These are phyloP conservation scores for Kuraishia capsulata DNA, from an alignment of 805 yeast genomes.

Conservation along the genomic window DNA sequence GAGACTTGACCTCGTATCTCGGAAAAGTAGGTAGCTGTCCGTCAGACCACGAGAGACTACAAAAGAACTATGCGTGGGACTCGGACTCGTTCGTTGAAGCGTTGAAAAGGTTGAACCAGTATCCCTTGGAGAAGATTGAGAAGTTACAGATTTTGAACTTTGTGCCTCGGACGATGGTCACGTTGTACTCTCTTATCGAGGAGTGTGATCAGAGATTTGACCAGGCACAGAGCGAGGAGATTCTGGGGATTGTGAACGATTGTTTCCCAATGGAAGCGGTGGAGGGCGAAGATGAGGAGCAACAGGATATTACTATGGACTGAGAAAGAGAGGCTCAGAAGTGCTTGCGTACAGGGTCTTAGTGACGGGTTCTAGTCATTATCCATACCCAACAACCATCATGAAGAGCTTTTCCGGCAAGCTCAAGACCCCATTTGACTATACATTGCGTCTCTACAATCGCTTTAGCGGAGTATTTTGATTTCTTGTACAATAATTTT, in stretches of 20 bases:
- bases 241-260: conserved; percentile 46
- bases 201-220: conserved; percentile 84
- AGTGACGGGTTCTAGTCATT: no score
- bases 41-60: not conserved
- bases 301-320: conserved; percentile 7
- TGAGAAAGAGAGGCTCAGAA: no score
- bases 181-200: conserved; percentile 71
- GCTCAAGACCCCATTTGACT: no score
- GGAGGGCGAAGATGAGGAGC: conserved; percentile 16
- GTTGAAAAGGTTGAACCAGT: conserved; percentile 36
- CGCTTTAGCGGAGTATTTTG: no score
- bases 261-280: conserved; percentile 37
- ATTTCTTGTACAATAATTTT: no score
- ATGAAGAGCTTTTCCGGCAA: no score
- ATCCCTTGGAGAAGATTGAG: conserved; percentile 70
- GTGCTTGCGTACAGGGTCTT: no score
- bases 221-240: conserved; percentile 53
- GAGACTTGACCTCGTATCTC: conserved; percentile 36
- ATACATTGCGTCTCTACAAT: no score
- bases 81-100: conserved; percentile 11
- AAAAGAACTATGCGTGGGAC: conserved; percentile 1
- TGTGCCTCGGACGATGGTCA: conserved; percentile 74
- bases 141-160: conserved; percentile 75
- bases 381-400: no score
- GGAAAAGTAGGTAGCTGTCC: conserved; percentile 14